Evolutionary conservation across 169 alveolate species (phyloP).

Genomic region (Eimeria praecox): DNA sequence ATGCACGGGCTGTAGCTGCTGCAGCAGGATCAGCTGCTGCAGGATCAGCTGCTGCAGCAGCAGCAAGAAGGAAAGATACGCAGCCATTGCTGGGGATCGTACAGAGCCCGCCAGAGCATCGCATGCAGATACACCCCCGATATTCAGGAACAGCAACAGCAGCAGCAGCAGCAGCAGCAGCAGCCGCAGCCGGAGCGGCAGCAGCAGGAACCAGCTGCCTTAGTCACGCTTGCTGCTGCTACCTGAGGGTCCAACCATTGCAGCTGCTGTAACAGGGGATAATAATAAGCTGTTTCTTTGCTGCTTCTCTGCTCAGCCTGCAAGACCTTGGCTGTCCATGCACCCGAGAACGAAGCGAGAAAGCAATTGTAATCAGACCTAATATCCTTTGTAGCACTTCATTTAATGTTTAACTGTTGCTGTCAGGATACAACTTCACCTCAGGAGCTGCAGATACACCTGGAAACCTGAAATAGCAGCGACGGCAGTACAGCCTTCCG

Average conservation of each 20-base stretch:
- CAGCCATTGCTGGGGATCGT: slow-evolving; percentile 14
- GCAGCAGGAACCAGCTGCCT: slow-evolving; percentile 21
- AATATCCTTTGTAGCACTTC: not conserved
- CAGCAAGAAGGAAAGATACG: not conserved
- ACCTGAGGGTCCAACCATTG: slow-evolving; percentile 32
- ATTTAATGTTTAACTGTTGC: not conserved
- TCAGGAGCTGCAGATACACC: not conserved
- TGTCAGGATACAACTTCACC: not conserved
- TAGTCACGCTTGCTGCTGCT: slow-evolving; percentile 18
- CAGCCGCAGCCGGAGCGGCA: slow-evolving; percentile 1
- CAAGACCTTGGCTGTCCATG: not conserved
- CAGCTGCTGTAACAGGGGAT: not conserved
- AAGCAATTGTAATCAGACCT: not conserved
- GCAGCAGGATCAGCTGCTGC: slow-evolving; percentile 23
- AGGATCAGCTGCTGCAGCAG: slow-evolving; percentile 23
- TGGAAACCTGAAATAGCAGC: not conserved
- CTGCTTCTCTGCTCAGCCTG: not conserved
- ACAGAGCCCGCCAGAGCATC: not conserved
- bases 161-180: not conserved
- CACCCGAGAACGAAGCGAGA: not conserved
- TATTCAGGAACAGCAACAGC: slow-evolving; percentile 13
- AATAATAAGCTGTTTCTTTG: not conserved
- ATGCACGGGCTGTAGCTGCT: not conserved
- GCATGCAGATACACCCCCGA: not conserved
- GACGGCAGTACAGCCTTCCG: not conserved